Evolutionary conservation across 2,329 filamentous ascomycete species (phyloP).

Genomic region (Thelonectria rubi): DNA sequence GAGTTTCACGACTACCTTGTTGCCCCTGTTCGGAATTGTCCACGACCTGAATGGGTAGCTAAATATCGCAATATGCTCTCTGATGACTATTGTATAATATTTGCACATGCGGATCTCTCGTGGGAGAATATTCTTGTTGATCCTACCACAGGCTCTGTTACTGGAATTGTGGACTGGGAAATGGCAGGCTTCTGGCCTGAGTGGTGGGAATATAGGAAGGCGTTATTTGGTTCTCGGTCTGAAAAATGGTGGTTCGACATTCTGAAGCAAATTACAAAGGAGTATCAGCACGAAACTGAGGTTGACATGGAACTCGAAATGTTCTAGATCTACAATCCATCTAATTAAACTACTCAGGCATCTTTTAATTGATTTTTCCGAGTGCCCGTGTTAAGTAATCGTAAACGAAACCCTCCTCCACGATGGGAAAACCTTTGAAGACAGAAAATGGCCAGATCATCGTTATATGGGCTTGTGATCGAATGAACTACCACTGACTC

Average conservation of each 20-base stretch:
- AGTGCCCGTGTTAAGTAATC: no score
- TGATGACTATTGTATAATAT: background rate
- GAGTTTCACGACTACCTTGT: background rate
- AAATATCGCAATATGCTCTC: constrained; percentile 8
- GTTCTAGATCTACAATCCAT: background rate
- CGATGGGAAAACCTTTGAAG: no score
- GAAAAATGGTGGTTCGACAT: background rate
- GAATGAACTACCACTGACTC: no score
- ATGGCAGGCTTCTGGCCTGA: constrained; percentile 9
- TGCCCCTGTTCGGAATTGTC: constrained; percentile 1
- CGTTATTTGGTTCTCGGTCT: constrained; percentile 7
- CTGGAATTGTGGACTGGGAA: constrained; percentile 9
- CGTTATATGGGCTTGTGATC: no score
- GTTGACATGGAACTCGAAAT: constrained; percentile 10
- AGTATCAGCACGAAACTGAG: constrained; percentile 1
- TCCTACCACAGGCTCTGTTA: constrained; percentile 5
- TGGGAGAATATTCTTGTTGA: constrained; percentile 12
- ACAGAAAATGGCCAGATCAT: no score
- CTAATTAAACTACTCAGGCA: no score
- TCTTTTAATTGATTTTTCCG: background rate
- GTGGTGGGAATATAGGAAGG: constrained; percentile 11
- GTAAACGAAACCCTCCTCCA: no score
- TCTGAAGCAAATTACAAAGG: constrained; percentile 9
- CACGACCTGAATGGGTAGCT: constrained; percentile 4
- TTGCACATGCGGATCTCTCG: constrained; percentile 9